A percentile compares a stretch with the other conserved stretches of the same genome.
Evolutionary conservation across 208 protist genomes (phyloP).

Genomic region (Trypanosoma boissoni): DNA sequence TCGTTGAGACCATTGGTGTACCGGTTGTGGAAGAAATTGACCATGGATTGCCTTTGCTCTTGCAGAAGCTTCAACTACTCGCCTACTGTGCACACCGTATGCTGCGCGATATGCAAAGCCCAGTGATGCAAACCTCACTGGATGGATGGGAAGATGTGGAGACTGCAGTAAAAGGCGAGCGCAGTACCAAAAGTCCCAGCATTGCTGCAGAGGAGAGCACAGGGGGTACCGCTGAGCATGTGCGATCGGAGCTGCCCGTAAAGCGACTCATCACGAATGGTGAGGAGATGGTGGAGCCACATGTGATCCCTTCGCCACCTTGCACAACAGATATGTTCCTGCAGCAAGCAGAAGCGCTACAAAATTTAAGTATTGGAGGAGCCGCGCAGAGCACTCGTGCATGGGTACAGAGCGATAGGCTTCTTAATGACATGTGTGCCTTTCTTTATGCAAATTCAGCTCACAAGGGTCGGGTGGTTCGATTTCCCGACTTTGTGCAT

Average conservation of each 20-base stretch:
- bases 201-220: not conserved
- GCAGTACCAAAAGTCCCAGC: not conserved
- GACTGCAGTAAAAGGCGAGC: constrained; percentile 1
- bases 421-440: constrained; percentile 88
- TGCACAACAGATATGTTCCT: constrained; percentile 66
- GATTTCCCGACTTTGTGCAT: constrained; percentile 87
- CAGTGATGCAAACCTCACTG: not conserved
- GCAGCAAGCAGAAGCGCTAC: constrained; percentile 42
- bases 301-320: constrained; percentile 47
- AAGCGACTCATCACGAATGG: constrained; percentile 60
- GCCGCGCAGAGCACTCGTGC: constrained; percentile 30
- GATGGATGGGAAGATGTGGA: constrained; percentile 38
- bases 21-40: constrained; percentile 30
- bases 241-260: not conserved
- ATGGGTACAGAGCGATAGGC: constrained; percentile 53
- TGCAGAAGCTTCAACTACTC: constrained; percentile 84
- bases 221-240: not conserved
- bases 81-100: constrained; percentile 47
- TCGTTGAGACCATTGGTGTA: constrained; percentile 21
- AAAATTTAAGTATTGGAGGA: constrained; percentile 32
- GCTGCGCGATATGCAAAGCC: constrained; percentile 20
- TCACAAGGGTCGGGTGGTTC: constrained; percentile 62
- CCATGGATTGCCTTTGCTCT: constrained; percentile 52
- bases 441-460: constrained; percentile 77
- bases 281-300: constrained; percentile 51